phyloP scores from a whole-genome alignment of 768 basidiomycete genomes.

The Hemileccinum rubropunctum region DNA sequence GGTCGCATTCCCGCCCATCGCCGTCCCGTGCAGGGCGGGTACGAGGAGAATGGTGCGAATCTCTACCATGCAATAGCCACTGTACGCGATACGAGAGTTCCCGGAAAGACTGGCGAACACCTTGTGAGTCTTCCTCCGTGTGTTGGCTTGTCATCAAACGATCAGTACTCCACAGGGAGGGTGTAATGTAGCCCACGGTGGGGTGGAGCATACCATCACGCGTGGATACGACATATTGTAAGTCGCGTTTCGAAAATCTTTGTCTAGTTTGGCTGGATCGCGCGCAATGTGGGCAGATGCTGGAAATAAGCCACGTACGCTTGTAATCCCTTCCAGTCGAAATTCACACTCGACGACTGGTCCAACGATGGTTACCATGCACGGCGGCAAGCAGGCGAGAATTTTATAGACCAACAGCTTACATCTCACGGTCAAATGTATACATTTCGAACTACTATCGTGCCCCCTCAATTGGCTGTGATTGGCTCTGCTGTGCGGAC shows the following conservation, averaged over 20 bases:
- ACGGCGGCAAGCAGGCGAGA: background rate
- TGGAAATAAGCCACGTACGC: slow-evolving; percentile 25
- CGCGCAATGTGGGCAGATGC: slow-evolving; percentile 28
- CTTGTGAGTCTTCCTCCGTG: slow-evolving; percentile 42
- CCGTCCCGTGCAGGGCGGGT: slow-evolving; percentile 67
- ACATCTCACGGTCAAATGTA: slow-evolving; percentile 3
- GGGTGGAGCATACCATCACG: slow-evolving; percentile 36
- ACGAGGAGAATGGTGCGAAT: slow-evolving; percentile 64
- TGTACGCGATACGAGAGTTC: slow-evolving; percentile 55
- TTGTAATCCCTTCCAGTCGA: too few species aligned
- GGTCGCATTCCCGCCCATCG: slow-evolving; percentile 60
- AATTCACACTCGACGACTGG: too few species aligned
- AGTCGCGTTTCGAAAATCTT: slow-evolving; percentile 11
- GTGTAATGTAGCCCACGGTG: slow-evolving; percentile 40
- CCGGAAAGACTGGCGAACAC: slow-evolving; percentile 72
- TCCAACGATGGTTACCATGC: background rate
- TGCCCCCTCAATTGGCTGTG: slow-evolving; percentile 30
- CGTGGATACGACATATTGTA: slow-evolving; percentile 45
- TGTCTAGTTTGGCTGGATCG: background rate
- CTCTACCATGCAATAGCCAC: slow-evolving; percentile 65
- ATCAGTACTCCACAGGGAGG: slow-evolving; percentile 32
- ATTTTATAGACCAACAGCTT: slow-evolving; percentile 5
- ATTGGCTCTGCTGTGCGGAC: slow-evolving; percentile 27
- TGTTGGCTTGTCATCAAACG: background rate
- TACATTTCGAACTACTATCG: slow-evolving; percentile 12